Percentiles rank a stretch among this genome's conserved stretches.
phyloP scores from a whole-genome alignment of 176 grass and related monocot genomes.

The Secale cereale region DNA sequence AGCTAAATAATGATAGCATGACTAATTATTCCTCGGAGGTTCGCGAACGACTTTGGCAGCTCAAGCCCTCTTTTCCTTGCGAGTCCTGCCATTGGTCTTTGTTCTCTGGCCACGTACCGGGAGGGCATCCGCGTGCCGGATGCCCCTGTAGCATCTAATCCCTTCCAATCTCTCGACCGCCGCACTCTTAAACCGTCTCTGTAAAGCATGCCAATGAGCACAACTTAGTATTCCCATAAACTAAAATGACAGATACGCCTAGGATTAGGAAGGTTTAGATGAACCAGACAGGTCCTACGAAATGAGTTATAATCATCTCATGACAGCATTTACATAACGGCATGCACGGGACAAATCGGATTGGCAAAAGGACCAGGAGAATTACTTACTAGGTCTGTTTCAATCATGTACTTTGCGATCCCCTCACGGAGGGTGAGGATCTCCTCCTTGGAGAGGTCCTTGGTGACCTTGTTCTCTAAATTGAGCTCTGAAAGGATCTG shows the following conservation, averaged over 20 bases:
- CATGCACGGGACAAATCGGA: not conserved
- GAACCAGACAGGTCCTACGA: not conserved
- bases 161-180: not conserved
- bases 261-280: not conserved
- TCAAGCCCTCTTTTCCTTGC: not conserved
- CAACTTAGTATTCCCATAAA: not conserved
- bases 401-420: conserved; percentile 84
- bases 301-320: not conserved
- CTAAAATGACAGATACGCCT: too few relatives aligned
- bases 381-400: conserved; percentile 77
- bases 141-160: not conserved
- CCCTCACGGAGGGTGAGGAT: conserved; percentile 74
- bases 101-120: not conserved
- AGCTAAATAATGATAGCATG: not conserved
- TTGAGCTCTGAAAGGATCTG: conserved; percentile 70
- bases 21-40: not conserved
- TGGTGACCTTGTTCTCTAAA: conserved; percentile 72
- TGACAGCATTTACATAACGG: not conserved
- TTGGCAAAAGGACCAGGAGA: not conserved
- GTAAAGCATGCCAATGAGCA: not conserved
- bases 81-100: not conserved
- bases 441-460: conserved; percentile 70
- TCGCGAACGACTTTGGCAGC: not conserved
- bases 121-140: not conserved
- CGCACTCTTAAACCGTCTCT: not conserved